A percentile compares a stretch with the other conserved stretches of the same genome.
Conservation (phyloP, 2,329 filamentous ascomycete genomes). For the Ploettnerulaceae sp. region DNA sequence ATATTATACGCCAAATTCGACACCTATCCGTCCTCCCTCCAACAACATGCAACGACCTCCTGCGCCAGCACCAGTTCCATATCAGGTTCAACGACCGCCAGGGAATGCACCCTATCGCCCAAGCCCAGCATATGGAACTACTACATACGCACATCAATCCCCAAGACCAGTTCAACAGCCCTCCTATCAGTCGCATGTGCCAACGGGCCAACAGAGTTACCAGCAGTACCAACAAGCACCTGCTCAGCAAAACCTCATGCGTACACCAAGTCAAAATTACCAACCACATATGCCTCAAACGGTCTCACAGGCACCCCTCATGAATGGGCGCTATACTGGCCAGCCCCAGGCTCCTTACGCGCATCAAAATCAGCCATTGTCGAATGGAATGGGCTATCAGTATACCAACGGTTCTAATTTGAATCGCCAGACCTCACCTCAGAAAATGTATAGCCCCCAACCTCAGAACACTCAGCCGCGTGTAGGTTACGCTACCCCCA, state of each 20-base stretch:
- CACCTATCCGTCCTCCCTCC: constrained; percentile 29
- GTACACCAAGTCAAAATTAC: constrained; percentile 24
- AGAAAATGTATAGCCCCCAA: constrained; percentile 31
- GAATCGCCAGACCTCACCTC: constrained; percentile 30
- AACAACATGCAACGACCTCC: constrained; percentile 28
- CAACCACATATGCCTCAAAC: constrained; percentile 24
- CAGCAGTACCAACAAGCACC: constrained; percentile 28
- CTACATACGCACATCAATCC: constrained; percentile 30
- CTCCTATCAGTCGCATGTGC: no score
- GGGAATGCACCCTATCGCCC: constrained; percentile 29
- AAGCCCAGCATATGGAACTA: constrained; percentile 24
- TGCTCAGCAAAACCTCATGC: constrained; percentile 22
- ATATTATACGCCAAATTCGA: constrained; percentile 28
- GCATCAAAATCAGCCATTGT: constrained; percentile 24
- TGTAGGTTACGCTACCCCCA: constrained; percentile 24
- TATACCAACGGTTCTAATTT: constrained; percentile 26
- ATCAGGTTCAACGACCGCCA: constrained; percentile 26
- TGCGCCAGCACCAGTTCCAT: constrained; percentile 27
- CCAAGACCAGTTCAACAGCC: constrained; percentile 29
- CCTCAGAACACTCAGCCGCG: constrained; percentile 19
- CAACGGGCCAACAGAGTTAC: constrained; percentile 25
- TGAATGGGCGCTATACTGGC: constrained; percentile 28
- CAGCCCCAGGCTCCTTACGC: constrained; percentile 24
- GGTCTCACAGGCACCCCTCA: constrained; percentile 17
- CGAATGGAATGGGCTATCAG: constrained; percentile 30